Base-by-base conservation (phyloP, 2,329 filamentous ascomycete species). In the Ascochyta clinopodiicola region DNA sequence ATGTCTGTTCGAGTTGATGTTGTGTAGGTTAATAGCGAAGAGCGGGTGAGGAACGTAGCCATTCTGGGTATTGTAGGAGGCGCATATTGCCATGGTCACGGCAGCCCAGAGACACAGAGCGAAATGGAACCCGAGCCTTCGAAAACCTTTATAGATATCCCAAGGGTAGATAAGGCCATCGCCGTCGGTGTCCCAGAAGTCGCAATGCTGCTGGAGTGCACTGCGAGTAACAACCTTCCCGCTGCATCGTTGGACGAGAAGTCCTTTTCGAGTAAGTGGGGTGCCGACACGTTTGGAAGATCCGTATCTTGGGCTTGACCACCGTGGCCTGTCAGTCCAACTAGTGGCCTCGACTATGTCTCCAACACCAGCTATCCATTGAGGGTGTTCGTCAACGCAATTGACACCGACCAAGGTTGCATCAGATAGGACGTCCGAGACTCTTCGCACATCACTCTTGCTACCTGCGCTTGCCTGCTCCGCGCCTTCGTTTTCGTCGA, bases 61-160 rank as follows among this genome's bases (percentile, higher is more conserved):
- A n/a, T 45, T 32, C 4, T 61, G 56, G 3, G 62, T 61, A 27
- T 44, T 52, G 44, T 63, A 61, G 3, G 62, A 64, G 8, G 60
- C 62, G 17, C 53, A 59, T 22, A 56, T 22, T 9, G 58, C 22
- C 58, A 64, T 61, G 6, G 55, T 61, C 27, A 64, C 44, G 15
- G 60, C 62, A 29, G 58, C 62, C 62, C 62, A 64, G 2, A 63
- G 22, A 21, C 60, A 63, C 5, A 64, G 50, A 4, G 39, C 17
- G 22, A 59, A 29, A 38, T 57, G 50, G 37, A 64, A 66, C 12
- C 61, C 63, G 2, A 66, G 47, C 9, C 34, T 51, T 12, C 44
- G 57, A 48, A 64, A 66, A 22, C 63, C 59, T 6, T 39, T 46
- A 46, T 56, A 66, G 8, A 62, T 62, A 25, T 66, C 56, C 61